Evolutionary conservation across 495 filamentous ascomycete species (phyloP), one percentile per base, ranked within the genome.

Genomic region (Trichoderma erinaceum): DNA sequence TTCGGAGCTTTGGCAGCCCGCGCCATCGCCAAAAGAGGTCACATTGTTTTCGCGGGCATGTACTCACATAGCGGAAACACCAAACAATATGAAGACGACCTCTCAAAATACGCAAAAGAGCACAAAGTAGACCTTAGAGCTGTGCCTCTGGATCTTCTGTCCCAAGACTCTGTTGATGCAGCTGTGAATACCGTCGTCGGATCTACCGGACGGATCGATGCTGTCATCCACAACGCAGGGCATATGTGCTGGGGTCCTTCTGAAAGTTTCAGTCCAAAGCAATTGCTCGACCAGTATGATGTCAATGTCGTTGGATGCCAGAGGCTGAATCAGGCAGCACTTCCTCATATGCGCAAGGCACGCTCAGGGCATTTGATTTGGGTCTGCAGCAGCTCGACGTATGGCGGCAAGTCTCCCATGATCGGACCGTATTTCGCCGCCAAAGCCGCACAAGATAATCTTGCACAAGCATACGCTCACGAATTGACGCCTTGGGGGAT

Each of bases 1-100:
- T 70, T 70, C 38, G 69, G 69, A 0, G 69, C 69, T n/a, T 63
- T 70, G 6, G 58, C 67, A 43, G 63, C 74, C 29, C 70, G 70
- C 18, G 72, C 73, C 16, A 61, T 75, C 4, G 70, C 73, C 38
- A 66, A 63, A 27, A 50, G 64, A 16, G 70, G 72, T 2, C 73
- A 74, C 63, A 67, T 43, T 25, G 73, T 75, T 23, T 75, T 68
- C n/a, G 73, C 73, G 41, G 73, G 73, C 6, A 72, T 74, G 66
- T 69, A 69, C 68, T 65, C 69, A 7, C 69, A 70, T 63, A 66
- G 48, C 69, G 69, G 69, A 4, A 46, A 70, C 66, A 71, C 68
- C 13, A 66, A 46, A 41, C 23, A n/a, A 6, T 61, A 67, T 64
- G 72, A 71, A 58, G 58, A 68, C 5, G 69, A 58, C 16, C 15